phyloP scores from a whole-genome alignment of 768 basidiomycete genomes.

The Collybia sordida region DNA sequence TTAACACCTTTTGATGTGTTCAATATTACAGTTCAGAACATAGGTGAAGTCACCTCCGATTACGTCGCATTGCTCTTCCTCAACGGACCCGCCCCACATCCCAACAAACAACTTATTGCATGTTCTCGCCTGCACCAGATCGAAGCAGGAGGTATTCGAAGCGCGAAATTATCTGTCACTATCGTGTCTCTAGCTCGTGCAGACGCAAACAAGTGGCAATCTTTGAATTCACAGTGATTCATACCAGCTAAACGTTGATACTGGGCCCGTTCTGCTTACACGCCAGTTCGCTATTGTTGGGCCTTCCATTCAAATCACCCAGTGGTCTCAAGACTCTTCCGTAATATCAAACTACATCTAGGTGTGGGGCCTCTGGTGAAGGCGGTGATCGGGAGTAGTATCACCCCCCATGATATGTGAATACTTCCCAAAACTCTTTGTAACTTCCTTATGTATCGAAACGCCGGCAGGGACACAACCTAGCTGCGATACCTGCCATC shows the following conservation, averaged over 20 bases:
- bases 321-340: slow-evolving; percentile 34
- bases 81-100: slow-evolving; percentile 49
- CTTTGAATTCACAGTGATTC: slow-evolving; percentile 44
- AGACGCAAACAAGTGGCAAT: slow-evolving; percentile 43
- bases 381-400: too few relatives aligned
- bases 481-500: background rate
- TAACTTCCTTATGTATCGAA: background rate
- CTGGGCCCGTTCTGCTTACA: slow-evolving; percentile 32
- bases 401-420: too few relatives aligned
- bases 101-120: slow-evolving; percentile 50
- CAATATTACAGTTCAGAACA: slow-evolving; percentile 46
- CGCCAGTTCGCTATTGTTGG: slow-evolving; percentile 45
- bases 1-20: slow-evolving; percentile 49
- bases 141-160: slow-evolving; percentile 19
- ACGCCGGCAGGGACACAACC: background rate
- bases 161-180: slow-evolving; percentile 39
- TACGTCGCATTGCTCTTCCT: slow-evolving; percentile 56
- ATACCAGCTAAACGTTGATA: slow-evolving; percentile 44
- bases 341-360: too few relatives aligned
- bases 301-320: slow-evolving; percentile 33
- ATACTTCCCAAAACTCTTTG: background rate
- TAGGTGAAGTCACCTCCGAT: slow-evolving; percentile 48
- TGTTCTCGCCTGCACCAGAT: slow-evolving; percentile 41
- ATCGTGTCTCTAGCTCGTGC: slow-evolving; percentile 50
- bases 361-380: too few relatives aligned